Evolutionary conservation across 345 rosid species (phyloP), one percentile per base, ranked within the genome.

Genomic region (Sisymbrium irio): DNA sequence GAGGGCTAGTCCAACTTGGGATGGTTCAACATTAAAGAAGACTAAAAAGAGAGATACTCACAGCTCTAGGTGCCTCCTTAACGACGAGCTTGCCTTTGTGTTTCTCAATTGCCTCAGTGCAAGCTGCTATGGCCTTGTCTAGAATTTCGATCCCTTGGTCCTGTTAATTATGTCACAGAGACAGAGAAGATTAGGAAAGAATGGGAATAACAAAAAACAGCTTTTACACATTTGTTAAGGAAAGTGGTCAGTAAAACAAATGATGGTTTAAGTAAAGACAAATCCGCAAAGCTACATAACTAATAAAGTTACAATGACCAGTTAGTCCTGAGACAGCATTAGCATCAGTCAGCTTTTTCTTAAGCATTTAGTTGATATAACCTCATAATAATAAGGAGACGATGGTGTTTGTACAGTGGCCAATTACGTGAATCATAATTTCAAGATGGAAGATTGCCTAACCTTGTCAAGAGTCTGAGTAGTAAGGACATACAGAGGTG

Each of bases 401-500:
- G 56, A 56, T 4, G 22, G 42, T 22, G 40, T 62, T 11, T 62
- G 27, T 10, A 63, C 10, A 3, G 53, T 13, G 36, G 27, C 55
- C 33, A 40, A 37, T 33, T 54, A 32, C n/a, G 47, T 14, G 2
- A 60, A 75, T 30, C 67, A 47, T 8, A 22, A 3, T 14, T 22
- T 20, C 18, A 37, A 64, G 62, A 25, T 39, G 30, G 56, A 71
- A 68, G 17, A 47, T 25, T 37, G 35, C 45, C 85, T 69, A 55
- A 92, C 99, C 98, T 96, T 96, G 82, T 92, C 98, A 62, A 92
- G 95, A 14, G 99, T 96, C 74, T 92, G 99, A 56, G 97, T 90
- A 47, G 98, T 96, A 66, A 92, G 97, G 73, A 92, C 98, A 83
- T 92, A 92, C 20, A 92, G 92, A 49, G 99, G 99, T 65, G 98